A percentile compares a stretch with the other conserved stretches of the same genome.
Conservation (phyloP, 148 eudicot genomes). For the Chenopodium suecicum region DNA sequence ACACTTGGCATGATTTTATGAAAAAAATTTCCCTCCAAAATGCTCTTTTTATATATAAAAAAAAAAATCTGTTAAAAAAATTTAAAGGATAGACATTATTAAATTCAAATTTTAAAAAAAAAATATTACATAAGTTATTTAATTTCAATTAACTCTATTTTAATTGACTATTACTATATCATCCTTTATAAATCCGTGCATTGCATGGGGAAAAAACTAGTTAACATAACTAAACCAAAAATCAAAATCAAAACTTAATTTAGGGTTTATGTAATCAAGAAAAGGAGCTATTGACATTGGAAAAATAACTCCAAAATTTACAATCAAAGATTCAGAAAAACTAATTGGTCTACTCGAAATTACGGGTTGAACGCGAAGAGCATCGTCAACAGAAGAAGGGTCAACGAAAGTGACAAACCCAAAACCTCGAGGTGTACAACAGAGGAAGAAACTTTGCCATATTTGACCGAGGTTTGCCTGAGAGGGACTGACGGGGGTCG, state of each 20-base stretch:
- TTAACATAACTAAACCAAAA: background rate
- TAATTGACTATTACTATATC: too few relatives aligned
- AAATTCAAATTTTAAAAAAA: too few relatives aligned
- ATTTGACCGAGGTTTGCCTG: constrained; percentile 17
- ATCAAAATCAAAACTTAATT: background rate
- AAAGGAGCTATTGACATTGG: background rate
- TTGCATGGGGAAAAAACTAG: too few relatives aligned
- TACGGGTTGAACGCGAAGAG: constrained; percentile 53
- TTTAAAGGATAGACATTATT: too few relatives aligned
- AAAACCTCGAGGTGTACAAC: constrained; percentile 62
- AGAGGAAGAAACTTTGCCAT: constrained; percentile 49
- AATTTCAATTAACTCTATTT: too few relatives aligned
- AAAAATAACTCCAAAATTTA: background rate
- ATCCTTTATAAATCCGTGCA: too few relatives aligned
- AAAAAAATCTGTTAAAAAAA: too few relatives aligned
- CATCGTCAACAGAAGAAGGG: constrained; percentile 43
- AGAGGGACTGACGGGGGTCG: too few relatives aligned
- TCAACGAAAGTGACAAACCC: constrained; percentile 70
- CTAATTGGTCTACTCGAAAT: constrained; percentile 58
- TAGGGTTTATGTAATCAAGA: background rate
- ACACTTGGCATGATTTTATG: too few relatives aligned
- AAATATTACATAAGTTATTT: too few relatives aligned
- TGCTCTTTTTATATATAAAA: too few relatives aligned
- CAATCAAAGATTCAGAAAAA: constrained; percentile 1
- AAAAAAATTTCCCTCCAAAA: too few relatives aligned